These are phyloP conservation scores for Naganishia kalamii DNA, from an alignment of 768 basidiomycete genomes.

Conservation along the genomic window DNA sequence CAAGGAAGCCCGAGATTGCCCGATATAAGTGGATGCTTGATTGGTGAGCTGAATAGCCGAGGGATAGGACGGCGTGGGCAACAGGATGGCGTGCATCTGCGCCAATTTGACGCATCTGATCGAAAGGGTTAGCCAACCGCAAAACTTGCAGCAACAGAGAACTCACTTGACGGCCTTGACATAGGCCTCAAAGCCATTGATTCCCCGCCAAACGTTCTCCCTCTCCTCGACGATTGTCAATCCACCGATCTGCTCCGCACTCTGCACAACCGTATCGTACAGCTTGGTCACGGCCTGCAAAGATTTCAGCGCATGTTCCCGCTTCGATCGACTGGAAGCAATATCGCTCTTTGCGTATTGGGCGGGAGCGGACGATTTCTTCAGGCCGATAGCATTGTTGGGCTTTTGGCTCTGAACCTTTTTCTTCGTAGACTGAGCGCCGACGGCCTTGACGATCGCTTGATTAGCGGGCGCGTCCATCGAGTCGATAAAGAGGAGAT, in stretches of 20 bases:
- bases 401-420: constrained; percentile 22
- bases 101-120: constrained; percentile 68
- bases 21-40: constrained; percentile 19
- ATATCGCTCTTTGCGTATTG: constrained; percentile 22
- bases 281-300: constrained; percentile 81
- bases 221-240: constrained; percentile 82
- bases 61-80: constrained; percentile 38
- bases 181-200: constrained; percentile 68
- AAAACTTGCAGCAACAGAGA: not conserved
- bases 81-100: constrained; percentile 56
- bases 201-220: constrained; percentile 68
- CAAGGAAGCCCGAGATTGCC: constrained; percentile 29
- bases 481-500: constrained; percentile 61
- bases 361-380: constrained; percentile 4
- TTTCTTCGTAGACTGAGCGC: constrained; percentile 1
- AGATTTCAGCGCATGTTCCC: constrained; percentile 52
- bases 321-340: constrained; percentile 23
- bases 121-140: not conserved
- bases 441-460: not conserved
- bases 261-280: constrained; percentile 77
- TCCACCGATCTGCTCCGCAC: constrained; percentile 72
- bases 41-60: constrained; percentile 37
- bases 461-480: not conserved
- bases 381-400: not conserved
- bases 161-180: constrained; percentile 66